phyloP scores from a whole-genome alignment of 2,329 filamentous ascomycete species.

The Periconia macrospinosa region DNA sequence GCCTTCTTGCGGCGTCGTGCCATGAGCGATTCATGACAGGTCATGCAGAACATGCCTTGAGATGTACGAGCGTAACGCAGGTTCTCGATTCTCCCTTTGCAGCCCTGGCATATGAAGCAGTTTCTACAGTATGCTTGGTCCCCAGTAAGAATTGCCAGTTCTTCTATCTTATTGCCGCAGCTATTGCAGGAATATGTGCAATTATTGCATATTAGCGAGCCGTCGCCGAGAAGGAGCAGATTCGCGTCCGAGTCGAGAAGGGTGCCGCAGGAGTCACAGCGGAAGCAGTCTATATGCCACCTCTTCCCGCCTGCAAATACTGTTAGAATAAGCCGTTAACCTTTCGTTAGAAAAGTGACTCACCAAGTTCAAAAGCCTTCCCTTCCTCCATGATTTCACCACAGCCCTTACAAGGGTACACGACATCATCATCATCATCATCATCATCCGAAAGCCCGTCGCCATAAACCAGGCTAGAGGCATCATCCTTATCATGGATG shows the following conservation, averaged over 20 bases:
- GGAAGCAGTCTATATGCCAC: slow-evolving; percentile 99
- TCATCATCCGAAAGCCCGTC: too few relatives aligned
- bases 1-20: slow-evolving; percentile 85
- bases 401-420: slow-evolving; percentile 69
- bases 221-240: slow-evolving; percentile 92
- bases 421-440: slow-evolving; percentile 51
- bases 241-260: slow-evolving; percentile 98
- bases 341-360: slow-evolving; percentile 42
- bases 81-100: slow-evolving; percentile 98
- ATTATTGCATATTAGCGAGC: slow-evolving; percentile 98
- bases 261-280: slow-evolving; percentile 92
- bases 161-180: slow-evolving; percentile 96
- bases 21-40: slow-evolving; percentile 96
- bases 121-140: slow-evolving; percentile 97
- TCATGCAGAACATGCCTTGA: slow-evolving; percentile 99
- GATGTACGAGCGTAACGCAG: slow-evolving; percentile 95
- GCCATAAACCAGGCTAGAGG: too few relatives aligned
- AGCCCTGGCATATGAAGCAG: slow-evolving; percentile 96
- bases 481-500: too few relatives aligned
- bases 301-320: too few relatives aligned
- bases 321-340: too few relatives aligned
- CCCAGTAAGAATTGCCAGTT: slow-evolving; percentile 93
- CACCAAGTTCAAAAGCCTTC: slow-evolving; percentile 96
- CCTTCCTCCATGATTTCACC: slow-evolving; percentile 93
- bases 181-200: slow-evolving; percentile 99